Evolutionary conservation across 2,329 filamentous ascomycete genomes (phyloP).

Genomic region (Paradendryphiella salina): DNA sequence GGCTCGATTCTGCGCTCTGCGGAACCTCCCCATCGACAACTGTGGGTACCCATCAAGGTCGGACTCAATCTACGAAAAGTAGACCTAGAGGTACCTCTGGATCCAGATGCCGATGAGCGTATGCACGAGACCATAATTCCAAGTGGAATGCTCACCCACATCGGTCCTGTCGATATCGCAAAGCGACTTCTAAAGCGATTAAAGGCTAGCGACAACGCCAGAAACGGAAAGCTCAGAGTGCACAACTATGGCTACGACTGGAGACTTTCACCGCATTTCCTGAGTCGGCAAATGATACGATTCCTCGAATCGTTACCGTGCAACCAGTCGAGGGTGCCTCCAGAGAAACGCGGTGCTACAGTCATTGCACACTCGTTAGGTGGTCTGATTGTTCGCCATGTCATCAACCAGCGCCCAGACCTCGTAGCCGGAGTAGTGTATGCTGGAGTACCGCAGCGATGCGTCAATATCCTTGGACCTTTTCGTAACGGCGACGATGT

Average conservation of each 20-base stretch:
- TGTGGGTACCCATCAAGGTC: slow-evolving; percentile 94
- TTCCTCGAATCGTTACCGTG: slow-evolving; percentile 76
- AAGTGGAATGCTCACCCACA: slow-evolving; percentile 85
- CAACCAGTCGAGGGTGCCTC: slow-evolving; percentile 63
- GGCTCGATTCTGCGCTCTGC: slow-evolving; percentile 87
- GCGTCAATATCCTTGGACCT: slow-evolving; percentile 88
- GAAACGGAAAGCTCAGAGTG: slow-evolving; percentile 71
- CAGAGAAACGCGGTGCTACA: slow-evolving; percentile 67
- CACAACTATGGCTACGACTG: slow-evolving; percentile 96
- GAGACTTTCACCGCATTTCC: slow-evolving; percentile 78
- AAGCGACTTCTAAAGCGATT: slow-evolving; percentile 78
- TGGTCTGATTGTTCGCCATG: slow-evolving; percentile 84
- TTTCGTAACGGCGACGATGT: slow-evolving; percentile 92
- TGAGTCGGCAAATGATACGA: slow-evolving; percentile 70
- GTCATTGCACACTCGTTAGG: slow-evolving; percentile 88
- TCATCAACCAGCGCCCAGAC: slow-evolving; percentile 80
- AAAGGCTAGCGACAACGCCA: slow-evolving; percentile 71
- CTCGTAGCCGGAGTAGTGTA: slow-evolving; percentile 86
- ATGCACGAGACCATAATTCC: slow-evolving; percentile 84
- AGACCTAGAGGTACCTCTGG: slow-evolving; percentile 82
- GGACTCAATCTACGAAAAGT: slow-evolving; percentile 90
- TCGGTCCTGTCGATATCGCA: slow-evolving; percentile 89
- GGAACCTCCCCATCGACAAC: slow-evolving; percentile 77
- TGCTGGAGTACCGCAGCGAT: slow-evolving; percentile 80
- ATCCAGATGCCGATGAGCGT: slow-evolving; percentile 77